Evolutionary conservation across 2,329 filamentous ascomycete species (phyloP).

Genomic region (Fusarium luffae): DNA sequence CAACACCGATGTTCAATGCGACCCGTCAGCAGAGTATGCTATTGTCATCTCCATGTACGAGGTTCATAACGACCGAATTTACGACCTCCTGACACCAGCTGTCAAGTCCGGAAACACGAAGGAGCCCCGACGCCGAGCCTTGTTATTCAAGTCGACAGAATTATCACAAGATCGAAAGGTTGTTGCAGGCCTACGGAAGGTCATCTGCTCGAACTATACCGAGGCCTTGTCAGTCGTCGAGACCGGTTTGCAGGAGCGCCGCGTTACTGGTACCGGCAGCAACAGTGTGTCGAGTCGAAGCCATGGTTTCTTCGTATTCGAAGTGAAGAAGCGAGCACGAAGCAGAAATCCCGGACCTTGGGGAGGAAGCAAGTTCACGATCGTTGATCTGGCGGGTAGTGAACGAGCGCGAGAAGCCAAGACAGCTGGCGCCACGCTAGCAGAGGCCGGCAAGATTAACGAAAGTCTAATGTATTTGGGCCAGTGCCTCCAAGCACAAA

Average conservation of each 20-base stretch:
- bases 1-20: conserved; percentile 70
- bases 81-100: conserved; percentile 82
- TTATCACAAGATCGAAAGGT: conserved; percentile 90
- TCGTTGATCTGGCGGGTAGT: conserved; percentile 93
- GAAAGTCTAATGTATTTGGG: conserved; percentile 98
- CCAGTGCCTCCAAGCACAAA: conserved; percentile 96
- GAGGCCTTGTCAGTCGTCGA: conserved; percentile 93
- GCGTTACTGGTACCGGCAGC: conserved; percentile 89
- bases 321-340: conserved; percentile 82
- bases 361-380: conserved; percentile 82
- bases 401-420: conserved; percentile 94
- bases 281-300: conserved; percentile 93
- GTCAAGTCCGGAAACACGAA: conserved; percentile 71
- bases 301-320: conserved; percentile 95
- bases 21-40: conserved; percentile 79
- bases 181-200: conserved; percentile 89
- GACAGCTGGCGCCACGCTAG: conserved; percentile 90
- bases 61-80: conserved; percentile 98
- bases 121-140: conserved; percentile 77
- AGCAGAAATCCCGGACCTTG: conserved; percentile 67
- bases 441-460: conserved; percentile 98
- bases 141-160: conserved; percentile 94
- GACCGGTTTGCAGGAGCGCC: conserved; percentile 85
- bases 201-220: conserved; percentile 82
- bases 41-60: conserved; percentile 98